Conservation (phyloP, 2,329 filamentous ascomycete species). For the Cryphonectria japonica region DNA sequence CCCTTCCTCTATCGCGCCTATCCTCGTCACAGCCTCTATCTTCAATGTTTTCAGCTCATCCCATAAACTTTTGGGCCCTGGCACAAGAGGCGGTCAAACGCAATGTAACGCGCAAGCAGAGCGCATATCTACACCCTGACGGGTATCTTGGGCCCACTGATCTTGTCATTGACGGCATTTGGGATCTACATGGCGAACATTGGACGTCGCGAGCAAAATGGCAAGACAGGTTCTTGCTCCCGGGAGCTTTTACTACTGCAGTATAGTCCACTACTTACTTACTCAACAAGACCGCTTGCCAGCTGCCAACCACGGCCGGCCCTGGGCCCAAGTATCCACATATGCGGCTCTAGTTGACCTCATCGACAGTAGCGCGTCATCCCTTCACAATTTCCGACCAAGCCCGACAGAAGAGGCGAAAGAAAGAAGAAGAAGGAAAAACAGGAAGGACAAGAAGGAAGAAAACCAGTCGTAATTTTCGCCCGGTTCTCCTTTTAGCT, state of each 20-base stretch:
- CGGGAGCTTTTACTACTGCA: not conserved
- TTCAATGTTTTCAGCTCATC: not conserved
- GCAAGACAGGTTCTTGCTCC: not conserved
- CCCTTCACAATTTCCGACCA: not conserved
- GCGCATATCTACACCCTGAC: not conserved
- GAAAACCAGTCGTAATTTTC: not conserved
- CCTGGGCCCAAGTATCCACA: not conserved
- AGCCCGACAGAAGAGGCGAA: not conserved
- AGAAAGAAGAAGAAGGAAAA: no score
- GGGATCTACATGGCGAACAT: not conserved
- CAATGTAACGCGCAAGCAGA: not conserved
- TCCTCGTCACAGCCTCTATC: not conserved
- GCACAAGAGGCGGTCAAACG: not conserved
- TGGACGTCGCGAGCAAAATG: not conserved
- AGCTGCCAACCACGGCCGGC: not conserved
- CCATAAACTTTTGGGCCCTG: not conserved
- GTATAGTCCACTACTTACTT: not conserved
- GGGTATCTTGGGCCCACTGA: not conserved
- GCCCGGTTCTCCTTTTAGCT: not conserved
- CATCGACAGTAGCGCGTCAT: not conserved
- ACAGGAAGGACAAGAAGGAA: not conserved
- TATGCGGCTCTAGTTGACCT: not conserved
- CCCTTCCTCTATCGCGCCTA: not conserved
- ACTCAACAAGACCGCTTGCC: not conserved
- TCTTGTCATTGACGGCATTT: slow-evolving; percentile 2